Percentiles rank a stretch among this genome's conserved stretches.
Conservation (phyloP, 2,329 filamentous ascomycete species). For the Penicillium expansum region DNA sequence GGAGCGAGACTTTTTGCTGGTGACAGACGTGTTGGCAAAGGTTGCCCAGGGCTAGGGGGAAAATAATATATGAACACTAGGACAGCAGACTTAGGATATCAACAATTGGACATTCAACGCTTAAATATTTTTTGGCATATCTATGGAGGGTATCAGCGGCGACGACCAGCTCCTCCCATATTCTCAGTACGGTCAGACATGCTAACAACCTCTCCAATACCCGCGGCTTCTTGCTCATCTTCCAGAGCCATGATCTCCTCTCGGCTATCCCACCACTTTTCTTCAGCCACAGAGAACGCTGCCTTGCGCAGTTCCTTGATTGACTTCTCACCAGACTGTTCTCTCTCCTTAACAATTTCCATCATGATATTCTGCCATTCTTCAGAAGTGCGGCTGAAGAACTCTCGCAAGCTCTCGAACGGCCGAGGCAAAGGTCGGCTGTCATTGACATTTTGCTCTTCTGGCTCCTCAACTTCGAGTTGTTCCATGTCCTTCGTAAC, state of each 20-base stretch:
- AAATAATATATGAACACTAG: not conserved
- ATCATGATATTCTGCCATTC: conserved; percentile 90
- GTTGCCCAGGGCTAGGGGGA: conserved; percentile 36
- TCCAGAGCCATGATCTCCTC: conserved; percentile 90
- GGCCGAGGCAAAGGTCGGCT: conserved; percentile 73
- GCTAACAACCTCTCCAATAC: conserved; percentile 91
- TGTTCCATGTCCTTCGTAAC: conserved; percentile 39
- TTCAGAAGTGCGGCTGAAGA: conserved; percentile 81
- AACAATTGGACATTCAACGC: not conserved
- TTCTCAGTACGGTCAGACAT: conserved; percentile 67
- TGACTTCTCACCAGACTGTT: conserved; percentile 55
- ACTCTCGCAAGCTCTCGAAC: conserved; percentile 87
- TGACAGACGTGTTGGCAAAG: conserved; percentile 60
- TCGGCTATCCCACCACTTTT: conserved; percentile 98
- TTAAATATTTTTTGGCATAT: not conserved
- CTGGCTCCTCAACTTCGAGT: conserved; percentile 40
- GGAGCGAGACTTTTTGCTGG: conserved; percentile 63
- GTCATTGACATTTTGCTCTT: conserved; percentile 60
- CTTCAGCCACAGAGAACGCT: conserved; percentile 87
- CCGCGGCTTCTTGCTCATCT: conserved; percentile 92
- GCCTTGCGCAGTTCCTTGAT: conserved; percentile 91
- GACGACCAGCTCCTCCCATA: conserved; percentile 46
- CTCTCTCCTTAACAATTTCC: conserved; percentile 68
- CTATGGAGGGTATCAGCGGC: conserved; percentile 36
- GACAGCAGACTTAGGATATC: not conserved